Conservation (phyloP, 2,329 filamentous ascomycete genomes). For the Beauveria varroae region DNA sequence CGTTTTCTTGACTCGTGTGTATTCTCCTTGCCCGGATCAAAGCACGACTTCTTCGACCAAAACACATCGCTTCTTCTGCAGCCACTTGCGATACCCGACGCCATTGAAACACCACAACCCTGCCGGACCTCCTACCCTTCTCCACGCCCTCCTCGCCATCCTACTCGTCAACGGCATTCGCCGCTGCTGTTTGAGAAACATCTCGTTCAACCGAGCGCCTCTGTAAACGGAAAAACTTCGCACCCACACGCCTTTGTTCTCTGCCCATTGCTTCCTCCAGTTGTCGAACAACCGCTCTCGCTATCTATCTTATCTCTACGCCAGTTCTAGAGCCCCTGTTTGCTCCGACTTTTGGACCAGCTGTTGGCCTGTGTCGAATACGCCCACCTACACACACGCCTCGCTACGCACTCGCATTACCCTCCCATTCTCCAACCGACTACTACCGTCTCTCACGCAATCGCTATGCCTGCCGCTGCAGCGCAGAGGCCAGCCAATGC, state of each 20-base stretch:
- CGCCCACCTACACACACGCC: neutral
- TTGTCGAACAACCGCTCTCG: neutral
- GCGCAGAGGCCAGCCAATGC: slow-evolving; percentile 24
- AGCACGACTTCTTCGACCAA: neutral
- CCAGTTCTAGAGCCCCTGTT: neutral
- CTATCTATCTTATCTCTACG: neutral
- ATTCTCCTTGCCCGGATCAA: neutral
- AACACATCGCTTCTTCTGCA: neutral
- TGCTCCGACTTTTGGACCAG: neutral
- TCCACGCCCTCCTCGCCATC: neutral
- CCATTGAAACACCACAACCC: neutral
- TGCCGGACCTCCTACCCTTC: neutral
- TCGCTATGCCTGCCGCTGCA: slow-evolving; percentile 20
- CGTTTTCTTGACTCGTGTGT: neutral
- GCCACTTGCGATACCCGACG: neutral
- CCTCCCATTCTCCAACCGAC: neutral
- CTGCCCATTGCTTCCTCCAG: neutral
- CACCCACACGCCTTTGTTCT: neutral
- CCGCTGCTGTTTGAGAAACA: neutral
- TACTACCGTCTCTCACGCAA: neutral
- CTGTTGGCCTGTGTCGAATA: neutral
- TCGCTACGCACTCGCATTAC: neutral
- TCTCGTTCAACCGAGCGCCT: neutral
- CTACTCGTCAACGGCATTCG: neutral
- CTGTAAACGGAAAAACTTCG: neutral